phyloP scores from a whole-genome alignment of 1,139 yeast species.

The Pneumocystis murina region DNA sequence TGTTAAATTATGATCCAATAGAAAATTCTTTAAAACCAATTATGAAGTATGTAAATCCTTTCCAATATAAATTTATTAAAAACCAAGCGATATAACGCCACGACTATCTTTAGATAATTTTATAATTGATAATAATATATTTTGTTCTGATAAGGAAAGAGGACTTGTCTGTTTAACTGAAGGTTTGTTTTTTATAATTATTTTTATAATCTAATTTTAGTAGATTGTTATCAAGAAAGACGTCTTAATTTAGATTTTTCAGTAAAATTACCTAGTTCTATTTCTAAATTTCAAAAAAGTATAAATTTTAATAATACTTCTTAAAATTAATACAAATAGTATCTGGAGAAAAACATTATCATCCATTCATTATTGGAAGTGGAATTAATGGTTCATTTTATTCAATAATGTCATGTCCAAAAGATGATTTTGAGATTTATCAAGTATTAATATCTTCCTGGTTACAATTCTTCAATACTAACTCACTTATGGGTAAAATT shows the following conservation, averaged over 20 bases:
- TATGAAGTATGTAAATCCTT: background rate
- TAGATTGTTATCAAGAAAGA: background rate
- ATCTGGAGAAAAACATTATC: background rate
- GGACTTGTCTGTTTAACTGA: background rate
- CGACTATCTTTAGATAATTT: background rate
- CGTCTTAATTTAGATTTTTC: background rate
- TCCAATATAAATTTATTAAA: background rate
- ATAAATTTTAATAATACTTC: background rate
- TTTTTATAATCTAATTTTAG: background rate
- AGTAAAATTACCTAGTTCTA: background rate
- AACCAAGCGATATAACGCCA: background rate
- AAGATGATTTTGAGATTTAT: background rate
- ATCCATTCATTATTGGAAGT: background rate
- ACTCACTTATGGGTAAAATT: background rate
- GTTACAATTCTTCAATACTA: background rate
- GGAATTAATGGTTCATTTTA: background rate
- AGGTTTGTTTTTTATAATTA: background rate
- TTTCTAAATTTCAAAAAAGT: background rate
- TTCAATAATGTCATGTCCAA: background rate
- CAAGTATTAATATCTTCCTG: background rate
- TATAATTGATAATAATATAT: background rate
- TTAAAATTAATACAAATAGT: background rate
- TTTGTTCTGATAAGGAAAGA: background rate
- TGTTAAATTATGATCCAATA: background rate
- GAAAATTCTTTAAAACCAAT: background rate